Percentiles rank a stretch among this genome's conserved stretches.
Evolutionary conservation across 129 eudicot genomes (phyloP).

Genomic region (Pseudognaphalium luteoalbum): DNA sequence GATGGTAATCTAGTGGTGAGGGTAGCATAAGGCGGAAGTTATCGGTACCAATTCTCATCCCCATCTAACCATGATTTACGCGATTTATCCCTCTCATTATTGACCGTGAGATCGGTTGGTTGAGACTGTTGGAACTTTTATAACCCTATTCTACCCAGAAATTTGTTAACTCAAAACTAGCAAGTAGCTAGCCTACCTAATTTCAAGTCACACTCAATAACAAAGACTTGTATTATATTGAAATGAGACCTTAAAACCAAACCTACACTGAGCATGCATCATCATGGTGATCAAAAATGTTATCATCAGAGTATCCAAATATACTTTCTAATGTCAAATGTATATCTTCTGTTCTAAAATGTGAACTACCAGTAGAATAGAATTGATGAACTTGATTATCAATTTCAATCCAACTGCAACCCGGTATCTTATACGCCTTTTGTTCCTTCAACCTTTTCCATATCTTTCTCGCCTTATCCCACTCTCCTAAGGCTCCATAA

Average conservation of each 20-base stretch:
- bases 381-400: constrained; percentile 71
- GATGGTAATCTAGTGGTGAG: no score
- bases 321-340: constrained; percentile 50
- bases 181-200: neutral
- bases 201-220: constrained; percentile 4
- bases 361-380: constrained; percentile 59
- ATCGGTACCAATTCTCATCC: no score
- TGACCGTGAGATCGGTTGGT: no score
- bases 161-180: constrained; percentile 19
- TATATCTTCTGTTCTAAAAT: constrained; percentile 65
- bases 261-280: neutral
- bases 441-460: constrained; percentile 55
- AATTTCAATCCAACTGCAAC: constrained; percentile 90
- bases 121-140: no score
- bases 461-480: constrained; percentile 64
- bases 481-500: constrained; percentile 70
- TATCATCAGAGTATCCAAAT: constrained; percentile 33
- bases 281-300: constrained; percentile 18
- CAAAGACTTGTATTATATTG: neutral
- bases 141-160: neutral
- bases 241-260: constrained; percentile 1
- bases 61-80: no score
- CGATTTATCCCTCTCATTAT: no score
- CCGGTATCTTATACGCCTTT: constrained; percentile 63
- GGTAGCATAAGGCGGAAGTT: no score